Conservation (phyloP, 805 yeast species). For the Alloascoidea hylecoeti region DNA sequence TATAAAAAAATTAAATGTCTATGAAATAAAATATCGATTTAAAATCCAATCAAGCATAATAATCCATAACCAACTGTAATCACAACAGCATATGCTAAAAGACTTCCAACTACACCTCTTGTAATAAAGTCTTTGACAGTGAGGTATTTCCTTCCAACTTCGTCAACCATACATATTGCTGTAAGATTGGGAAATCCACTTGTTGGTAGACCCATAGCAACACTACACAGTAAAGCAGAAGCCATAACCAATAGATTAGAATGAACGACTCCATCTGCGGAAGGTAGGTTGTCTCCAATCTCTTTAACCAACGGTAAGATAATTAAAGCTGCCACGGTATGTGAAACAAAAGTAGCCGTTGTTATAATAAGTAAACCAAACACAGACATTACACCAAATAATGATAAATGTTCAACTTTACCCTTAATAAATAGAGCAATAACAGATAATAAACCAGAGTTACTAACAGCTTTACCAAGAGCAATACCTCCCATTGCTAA, state of each 20-base stretch:
- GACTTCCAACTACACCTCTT: slow-evolving; percentile 80
- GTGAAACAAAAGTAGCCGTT: slow-evolving; percentile 92
- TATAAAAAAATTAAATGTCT: background rate
- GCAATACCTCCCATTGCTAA: slow-evolving; percentile 98
- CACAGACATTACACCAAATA: slow-evolving; percentile 59
- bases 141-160: slow-evolving; percentile 79
- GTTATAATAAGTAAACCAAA: slow-evolving; percentile 74
- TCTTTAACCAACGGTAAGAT: slow-evolving; percentile 83
- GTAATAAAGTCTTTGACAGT: slow-evolving; percentile 78
- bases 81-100: slow-evolving; percentile 59
- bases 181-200: slow-evolving; percentile 97
- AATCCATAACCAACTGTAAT: slow-evolving; percentile 69
- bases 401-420: slow-evolving; percentile 48
- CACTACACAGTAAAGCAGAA: slow-evolving; percentile 61
- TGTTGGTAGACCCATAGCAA: slow-evolving; percentile 96
- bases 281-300: slow-evolving; percentile 60
- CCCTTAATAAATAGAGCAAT: slow-evolving; percentile 60
- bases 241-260: slow-evolving; percentile 68
- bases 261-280: slow-evolving; percentile 46
- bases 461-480: slow-evolving; percentile 86
- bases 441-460: slow-evolving; percentile 73
- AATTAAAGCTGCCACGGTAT: slow-evolving; percentile 93
- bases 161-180: slow-evolving; percentile 90
- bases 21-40: slow-evolving; percentile 3
- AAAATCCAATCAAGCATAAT: slow-evolving; percentile 46